Evolutionary conservation across 225 moss, liverwort and hornwort genomes (phyloP), one percentile per base, ranked within the genome.

Genomic region (Climacium dendroides): DNA sequence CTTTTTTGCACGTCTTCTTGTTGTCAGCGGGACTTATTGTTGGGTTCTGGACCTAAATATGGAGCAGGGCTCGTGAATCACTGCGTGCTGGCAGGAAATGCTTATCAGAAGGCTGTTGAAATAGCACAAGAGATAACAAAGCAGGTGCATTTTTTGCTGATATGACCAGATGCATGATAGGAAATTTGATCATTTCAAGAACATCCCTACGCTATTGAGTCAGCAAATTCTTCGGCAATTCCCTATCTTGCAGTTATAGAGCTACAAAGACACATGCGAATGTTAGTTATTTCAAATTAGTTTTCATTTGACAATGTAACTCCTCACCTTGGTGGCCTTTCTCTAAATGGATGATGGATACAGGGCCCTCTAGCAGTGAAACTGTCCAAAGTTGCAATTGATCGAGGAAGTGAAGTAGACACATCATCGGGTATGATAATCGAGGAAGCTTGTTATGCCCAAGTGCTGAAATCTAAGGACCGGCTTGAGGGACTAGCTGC

Each of bases 371-470:
- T 99, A 87, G 98, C 98, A 53, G 95, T 99, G 82, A 94, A 93
- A 94, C 89, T 99, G 74, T 97, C 98, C 78, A 99, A 99, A 89
- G 89, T 96, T 90, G 98, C 98, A 54, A 95, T 99, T 85, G 98
- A 97, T 86, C 93, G 94, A 89, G 97, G 98, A 69, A 92, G 93
- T 91, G 98, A 99, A 90, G 96, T 99, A 86, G 98, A 97, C 85
- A 90, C 95, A 81, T 91, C 95, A 66, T 95, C 96, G 90, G 97
- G 96, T 48, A 95, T 96, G 97, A 93, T 96, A 80, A 96, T 97
- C 55, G 98, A 99, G 90, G 97, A 99, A 86, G 97, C 94, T 87
- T 99, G 98, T 93, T 99, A 97, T 84, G 95, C 97, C 54, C 95
- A 93, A 86, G 93, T 97, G 54, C 88, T 99, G 88, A 96, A 93